These are phyloP conservation scores for Sporisorium reilianum DNA, from an alignment of 1,284 basidiomycete genomes.

Conservation along the genomic window DNA sequence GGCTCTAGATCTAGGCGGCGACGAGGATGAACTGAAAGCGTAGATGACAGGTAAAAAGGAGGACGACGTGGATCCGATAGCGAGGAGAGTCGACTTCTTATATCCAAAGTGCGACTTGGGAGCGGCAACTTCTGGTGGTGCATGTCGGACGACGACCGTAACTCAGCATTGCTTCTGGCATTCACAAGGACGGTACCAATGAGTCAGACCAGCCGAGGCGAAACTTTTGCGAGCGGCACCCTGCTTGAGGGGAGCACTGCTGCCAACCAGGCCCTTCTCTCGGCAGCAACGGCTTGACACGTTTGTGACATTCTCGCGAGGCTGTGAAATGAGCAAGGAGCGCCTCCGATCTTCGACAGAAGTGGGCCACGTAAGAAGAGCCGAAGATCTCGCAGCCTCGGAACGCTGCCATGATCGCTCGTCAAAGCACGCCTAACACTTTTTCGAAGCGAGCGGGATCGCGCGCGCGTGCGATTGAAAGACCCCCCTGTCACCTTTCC, in stretches of 20 bases:
- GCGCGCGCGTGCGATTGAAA: not conserved
- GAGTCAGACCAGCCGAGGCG: not conserved
- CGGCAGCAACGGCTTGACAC: not conserved
- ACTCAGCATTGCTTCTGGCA: not conserved
- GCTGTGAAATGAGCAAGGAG: not conserved
- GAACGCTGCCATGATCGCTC: constrained; percentile 3
- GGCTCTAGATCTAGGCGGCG: not conserved
- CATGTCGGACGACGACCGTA: not conserved
- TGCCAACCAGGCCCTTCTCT: not conserved
- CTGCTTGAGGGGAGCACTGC: too few species aligned
- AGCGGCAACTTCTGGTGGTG: not conserved
- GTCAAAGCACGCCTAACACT: too few species aligned
- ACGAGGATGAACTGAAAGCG: not conserved
- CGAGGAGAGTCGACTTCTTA: not conserved
- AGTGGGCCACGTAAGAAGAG: not conserved
- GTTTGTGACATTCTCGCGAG: not conserved
- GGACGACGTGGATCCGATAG: not conserved
- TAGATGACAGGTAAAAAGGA: not conserved
- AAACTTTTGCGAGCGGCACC: constrained; percentile 8
- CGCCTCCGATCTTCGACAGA: not conserved
- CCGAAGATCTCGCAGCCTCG: constrained; percentile 7
- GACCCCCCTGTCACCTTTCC: not conserved
- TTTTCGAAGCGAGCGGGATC: constrained; percentile 8
- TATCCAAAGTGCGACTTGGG: not conserved
- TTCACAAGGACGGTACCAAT: not conserved